Percentiles rank a stretch among this genome's conserved stretches.
Conservation (phyloP, 345 rosid species). For the Pseudoturritis turrita region DNA sequence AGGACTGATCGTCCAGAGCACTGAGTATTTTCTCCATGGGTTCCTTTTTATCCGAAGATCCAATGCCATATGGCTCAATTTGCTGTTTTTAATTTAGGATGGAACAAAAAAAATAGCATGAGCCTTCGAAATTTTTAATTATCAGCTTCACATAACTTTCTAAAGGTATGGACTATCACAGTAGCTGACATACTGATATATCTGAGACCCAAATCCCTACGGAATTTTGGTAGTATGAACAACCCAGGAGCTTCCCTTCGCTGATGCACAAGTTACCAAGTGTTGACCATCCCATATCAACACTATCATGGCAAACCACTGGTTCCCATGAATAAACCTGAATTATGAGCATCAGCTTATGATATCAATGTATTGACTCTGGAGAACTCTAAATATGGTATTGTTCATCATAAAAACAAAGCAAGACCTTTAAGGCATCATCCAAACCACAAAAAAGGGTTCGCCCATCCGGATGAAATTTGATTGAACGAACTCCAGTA, state of each 20-base stretch:
- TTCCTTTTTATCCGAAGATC: slow-evolving; percentile 39
- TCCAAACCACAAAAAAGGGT: slow-evolving; percentile 89
- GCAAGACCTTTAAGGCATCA: slow-evolving; percentile 75
- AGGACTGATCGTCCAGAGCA: slow-evolving; percentile 42
- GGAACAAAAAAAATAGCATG: background rate
- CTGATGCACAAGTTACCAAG: slow-evolving; percentile 87
- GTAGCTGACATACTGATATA: slow-evolving; percentile 48
- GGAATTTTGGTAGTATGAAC: slow-evolving; percentile 73
- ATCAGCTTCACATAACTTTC: background rate
- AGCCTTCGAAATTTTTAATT: background rate
- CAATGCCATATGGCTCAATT: slow-evolving; percentile 73
- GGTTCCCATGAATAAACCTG: slow-evolving; percentile 99
- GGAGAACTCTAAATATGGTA: background rate
- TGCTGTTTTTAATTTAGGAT: slow-evolving; percentile 40
- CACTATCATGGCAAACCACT: slow-evolving; percentile 73
- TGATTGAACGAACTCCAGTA: slow-evolving; percentile 61
- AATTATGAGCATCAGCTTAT: slow-evolving; percentile 22
- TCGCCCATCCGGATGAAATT: slow-evolving; percentile 91
- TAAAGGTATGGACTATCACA: slow-evolving; percentile 10
- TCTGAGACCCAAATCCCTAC: slow-evolving; percentile 94
- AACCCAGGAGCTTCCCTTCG: slow-evolving; percentile 82
- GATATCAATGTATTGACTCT: background rate
- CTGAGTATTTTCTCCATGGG: slow-evolving; percentile 40
- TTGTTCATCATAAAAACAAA: background rate
- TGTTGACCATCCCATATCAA: slow-evolving; percentile 91